Base-by-base conservation (phyloP, 805 yeast species). In the Zygotorulaspora chibaensis region DNA sequence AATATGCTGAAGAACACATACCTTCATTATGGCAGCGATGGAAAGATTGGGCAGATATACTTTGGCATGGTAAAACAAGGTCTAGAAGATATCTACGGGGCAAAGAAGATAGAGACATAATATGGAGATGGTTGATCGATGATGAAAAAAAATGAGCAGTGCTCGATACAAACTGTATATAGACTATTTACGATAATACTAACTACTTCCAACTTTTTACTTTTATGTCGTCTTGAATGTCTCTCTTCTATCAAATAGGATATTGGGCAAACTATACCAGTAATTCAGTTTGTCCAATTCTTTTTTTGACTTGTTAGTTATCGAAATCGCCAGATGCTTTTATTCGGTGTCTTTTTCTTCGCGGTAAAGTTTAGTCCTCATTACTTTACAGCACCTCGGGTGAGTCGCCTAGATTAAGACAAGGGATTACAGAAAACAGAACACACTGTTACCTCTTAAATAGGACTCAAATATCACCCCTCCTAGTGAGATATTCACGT, bases 61-160 rank as follows among this genome's bases (percentile, higher is more conserved):
- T 57, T 8, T 58, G 63, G 65, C 43, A 43, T 27, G 62, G 64
- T 8, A 47, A 45, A 29, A 26, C 43, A 26, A 42, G 50, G 26
- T 26, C 38, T 26, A 42, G 40, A 12, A 52, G 52, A 20, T 43
- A 47, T 17, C 31, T 40, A 4, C 50, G 52, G 29, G 51, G 56
- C 16, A 50, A 56, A 29, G 64, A 65, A 35, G 68, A 73, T 37
- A 61, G 77, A 50, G 80, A 76, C 36, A 60, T 75, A 45, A 72
- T 75, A 3, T 76, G 81, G 81, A 75, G 73, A 48, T 77, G 83
- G 83, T 61, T 77, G 26, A 69, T 74, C 8, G 72, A 74, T 30
- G 78, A 74, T 36, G 66, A 66, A 50, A 67, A 65, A 46, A 71
- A 72, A 39, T 63, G 43, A 48, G 25, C 13, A 16, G 10, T 5